These are phyloP conservation scores for Backusella tuberculispora DNA, from an alignment of 192 early-diverging fungal species.

Conservation along the genomic window DNA sequence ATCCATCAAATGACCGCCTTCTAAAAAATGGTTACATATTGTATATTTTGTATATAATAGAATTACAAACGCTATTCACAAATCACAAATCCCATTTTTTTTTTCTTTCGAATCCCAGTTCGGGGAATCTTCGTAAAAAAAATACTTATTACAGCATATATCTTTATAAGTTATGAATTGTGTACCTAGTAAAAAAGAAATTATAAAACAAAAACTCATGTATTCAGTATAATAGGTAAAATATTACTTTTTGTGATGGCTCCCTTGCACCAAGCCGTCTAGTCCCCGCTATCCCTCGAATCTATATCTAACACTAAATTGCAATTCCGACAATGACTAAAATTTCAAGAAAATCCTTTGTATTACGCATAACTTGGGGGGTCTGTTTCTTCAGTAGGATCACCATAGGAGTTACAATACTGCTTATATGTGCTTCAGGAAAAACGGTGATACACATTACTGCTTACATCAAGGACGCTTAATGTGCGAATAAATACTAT, in stretches of 20 bases:
- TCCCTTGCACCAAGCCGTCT: neutral
- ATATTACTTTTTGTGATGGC: neutral
- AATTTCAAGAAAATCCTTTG: slow-evolving; percentile 3
- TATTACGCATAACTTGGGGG: neutral
- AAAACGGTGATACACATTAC: no score
- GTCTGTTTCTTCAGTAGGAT: neutral
- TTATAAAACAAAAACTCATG: neutral
- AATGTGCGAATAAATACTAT: no score
- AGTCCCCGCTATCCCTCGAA: neutral
- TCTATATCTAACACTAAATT: neutral
- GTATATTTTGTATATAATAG: neutral
- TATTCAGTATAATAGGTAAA: neutral
- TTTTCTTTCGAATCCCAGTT: neutral
- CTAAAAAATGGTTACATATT: neutral
- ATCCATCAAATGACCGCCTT: slow-evolving; percentile 1
- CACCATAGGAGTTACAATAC: neutral
- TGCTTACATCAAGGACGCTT: no score
- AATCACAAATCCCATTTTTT: slow-evolving; percentile 13
- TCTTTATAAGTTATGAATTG: neutral
- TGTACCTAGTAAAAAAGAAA: neutral
- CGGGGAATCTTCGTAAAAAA: neutral
- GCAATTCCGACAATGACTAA: neutral
- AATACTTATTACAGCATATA: neutral
- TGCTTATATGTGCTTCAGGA: no score
- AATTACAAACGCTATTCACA: neutral